Conservation (phyloP, 768 basidiomycete species). For the Auriscalpium microsporum region DNA sequence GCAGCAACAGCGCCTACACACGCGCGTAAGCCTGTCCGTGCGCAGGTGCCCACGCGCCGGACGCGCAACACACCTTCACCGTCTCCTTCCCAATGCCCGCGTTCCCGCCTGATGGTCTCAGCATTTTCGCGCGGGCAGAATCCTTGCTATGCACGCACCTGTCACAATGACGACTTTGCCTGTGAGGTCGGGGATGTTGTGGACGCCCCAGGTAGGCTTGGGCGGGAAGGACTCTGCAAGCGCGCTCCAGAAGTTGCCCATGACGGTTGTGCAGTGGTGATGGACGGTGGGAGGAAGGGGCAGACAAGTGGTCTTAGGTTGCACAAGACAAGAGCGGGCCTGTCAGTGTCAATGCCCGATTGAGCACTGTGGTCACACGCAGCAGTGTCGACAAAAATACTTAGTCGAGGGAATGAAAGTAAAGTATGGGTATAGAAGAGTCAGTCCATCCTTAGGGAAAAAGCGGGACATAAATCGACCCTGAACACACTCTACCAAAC, state of each 20-base stretch:
- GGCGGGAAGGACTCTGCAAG: constrained; percentile 1
- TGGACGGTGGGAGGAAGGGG: background rate
- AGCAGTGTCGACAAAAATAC: no score
- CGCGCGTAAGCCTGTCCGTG: background rate
- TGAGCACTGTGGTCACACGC: no score
- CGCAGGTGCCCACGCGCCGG: background rate
- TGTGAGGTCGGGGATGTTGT: constrained; percentile 6
- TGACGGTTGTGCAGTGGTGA: background rate
- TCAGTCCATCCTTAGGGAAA: no score
- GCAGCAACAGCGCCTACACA: constrained; percentile 4
- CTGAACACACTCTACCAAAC: no score
- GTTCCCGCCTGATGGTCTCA: background rate
- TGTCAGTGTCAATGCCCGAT: no score
- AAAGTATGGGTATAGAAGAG: no score
- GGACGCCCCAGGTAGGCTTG: constrained; percentile 4
- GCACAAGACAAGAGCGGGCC: no score
- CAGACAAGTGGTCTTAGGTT: no score
- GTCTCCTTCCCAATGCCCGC: constrained; percentile 11
- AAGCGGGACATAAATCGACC: no score
- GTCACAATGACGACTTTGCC: constrained; percentile 8
- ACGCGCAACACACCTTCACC: background rate
- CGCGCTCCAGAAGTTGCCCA: background rate
- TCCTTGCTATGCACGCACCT: background rate
- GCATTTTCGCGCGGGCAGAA: background rate
- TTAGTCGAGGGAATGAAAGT: no score